Conservation (phyloP, 768 basidiomycete species). For the Calocera cornea region DNA sequence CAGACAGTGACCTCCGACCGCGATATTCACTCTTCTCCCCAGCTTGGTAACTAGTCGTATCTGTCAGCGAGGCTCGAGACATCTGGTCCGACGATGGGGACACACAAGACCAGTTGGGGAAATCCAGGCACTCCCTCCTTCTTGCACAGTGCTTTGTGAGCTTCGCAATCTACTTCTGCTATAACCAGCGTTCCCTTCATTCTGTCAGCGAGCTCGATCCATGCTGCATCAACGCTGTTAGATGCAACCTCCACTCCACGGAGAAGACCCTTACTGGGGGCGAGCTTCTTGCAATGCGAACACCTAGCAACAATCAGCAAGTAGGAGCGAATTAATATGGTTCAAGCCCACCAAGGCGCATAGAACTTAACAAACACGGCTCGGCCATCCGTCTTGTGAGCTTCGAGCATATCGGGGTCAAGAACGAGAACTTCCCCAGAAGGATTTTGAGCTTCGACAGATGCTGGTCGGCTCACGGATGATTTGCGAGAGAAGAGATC, state of each 20-base stretch:
- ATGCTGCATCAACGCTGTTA: slow-evolving; percentile 30
- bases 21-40: slow-evolving; percentile 58
- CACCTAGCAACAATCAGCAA: slow-evolving; percentile 37
- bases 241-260: background rate
- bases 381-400: slow-evolving; percentile 33
- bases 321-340: background rate
- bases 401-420: slow-evolving; percentile 20
- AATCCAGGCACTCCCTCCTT: slow-evolving; percentile 59
- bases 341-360: slow-evolving; percentile 64
- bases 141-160: slow-evolving; percentile 50
- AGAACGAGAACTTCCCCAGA: slow-evolving; percentile 30
- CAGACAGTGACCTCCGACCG: slow-evolving; percentile 55
- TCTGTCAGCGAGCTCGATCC: slow-evolving; percentile 55
- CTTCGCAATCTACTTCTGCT: slow-evolving; percentile 84
- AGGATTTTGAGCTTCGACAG: slow-evolving; percentile 23
- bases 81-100: slow-evolving; percentile 7
- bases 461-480: background rate
- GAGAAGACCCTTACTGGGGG: slow-evolving; percentile 33
- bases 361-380: slow-evolving; percentile 66
- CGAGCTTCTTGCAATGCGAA: slow-evolving; percentile 91
- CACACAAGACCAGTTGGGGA: slow-evolving; percentile 65
- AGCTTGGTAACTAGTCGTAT: slow-evolving; percentile 31
- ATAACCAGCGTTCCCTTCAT: slow-evolving; percentile 63
- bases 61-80: background rate
- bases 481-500: background rate